Percentiles rank a stretch among this genome's conserved stretches.
phyloP scores from a whole-genome alignment of 2,329 filamentous ascomycete species.

The Alternaria infectoria region DNA sequence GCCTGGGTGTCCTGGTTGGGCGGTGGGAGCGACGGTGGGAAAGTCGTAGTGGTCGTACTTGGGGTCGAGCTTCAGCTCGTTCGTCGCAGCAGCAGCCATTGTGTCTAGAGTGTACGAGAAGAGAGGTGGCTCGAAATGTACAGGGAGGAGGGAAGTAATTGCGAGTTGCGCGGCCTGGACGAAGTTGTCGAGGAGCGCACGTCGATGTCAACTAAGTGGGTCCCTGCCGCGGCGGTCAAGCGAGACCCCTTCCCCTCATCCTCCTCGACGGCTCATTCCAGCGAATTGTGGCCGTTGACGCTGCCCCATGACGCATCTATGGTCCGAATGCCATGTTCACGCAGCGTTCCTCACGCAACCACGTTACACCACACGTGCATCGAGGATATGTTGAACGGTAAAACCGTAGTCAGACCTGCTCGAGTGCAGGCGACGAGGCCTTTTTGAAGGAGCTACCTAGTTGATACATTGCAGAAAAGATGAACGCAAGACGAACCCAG shows the following conservation, averaged over 20 bases:
- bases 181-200: slow-evolving; percentile 24
- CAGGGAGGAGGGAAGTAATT: slow-evolving; percentile 2
- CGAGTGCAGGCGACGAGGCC: slow-evolving; percentile 24
- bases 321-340: neutral
- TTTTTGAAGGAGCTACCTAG: slow-evolving; percentile 39
- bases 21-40: slow-evolving; percentile 75
- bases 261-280: neutral
- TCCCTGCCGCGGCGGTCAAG: slow-evolving; percentile 23
- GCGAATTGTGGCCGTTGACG: slow-evolving; percentile 11
- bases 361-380: slow-evolving; percentile 1
- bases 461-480: slow-evolving; percentile 41
- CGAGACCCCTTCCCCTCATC: slow-evolving; percentile 20
- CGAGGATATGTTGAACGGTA: slow-evolving; percentile 16
- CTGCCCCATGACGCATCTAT: slow-evolving; percentile 20
- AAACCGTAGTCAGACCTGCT: slow-evolving; percentile 29
- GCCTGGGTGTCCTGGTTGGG: slow-evolving; percentile 81
- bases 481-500: slow-evolving; percentile 21
- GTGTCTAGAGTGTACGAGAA: slow-evolving; percentile 12
- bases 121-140: slow-evolving; percentile 5
- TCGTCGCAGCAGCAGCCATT: slow-evolving; percentile 39
- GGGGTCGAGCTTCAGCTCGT: slow-evolving; percentile 67
- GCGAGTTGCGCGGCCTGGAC: slow-evolving; percentile 14
- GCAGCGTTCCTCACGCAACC: neutral
- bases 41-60: slow-evolving; percentile 98
- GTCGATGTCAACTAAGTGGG: slow-evolving; percentile 35